Conservation (phyloP, 2,329 filamentous ascomycete genomes). For the Dendryphion nanum region DNA sequence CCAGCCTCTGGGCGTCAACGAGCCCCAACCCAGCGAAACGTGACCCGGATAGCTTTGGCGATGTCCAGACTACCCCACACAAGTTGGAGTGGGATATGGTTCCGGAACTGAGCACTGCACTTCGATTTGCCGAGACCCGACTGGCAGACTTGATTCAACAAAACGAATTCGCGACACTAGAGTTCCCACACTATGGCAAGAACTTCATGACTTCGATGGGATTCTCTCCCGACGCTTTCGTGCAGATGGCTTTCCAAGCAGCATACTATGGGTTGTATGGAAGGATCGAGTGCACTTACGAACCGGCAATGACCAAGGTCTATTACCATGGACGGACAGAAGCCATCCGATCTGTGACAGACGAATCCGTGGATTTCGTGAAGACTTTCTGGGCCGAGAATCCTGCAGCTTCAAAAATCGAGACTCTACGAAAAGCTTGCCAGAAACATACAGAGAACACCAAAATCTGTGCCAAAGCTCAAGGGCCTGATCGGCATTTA, state of each 20-base stretch:
- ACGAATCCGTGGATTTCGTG: constrained; percentile 83
- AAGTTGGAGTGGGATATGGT: constrained; percentile 98
- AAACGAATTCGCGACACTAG: constrained; percentile 91
- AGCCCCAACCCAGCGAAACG: constrained; percentile 92
- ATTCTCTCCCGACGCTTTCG: constrained; percentile 94
- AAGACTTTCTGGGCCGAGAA: constrained; percentile 94
- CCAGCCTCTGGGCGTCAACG: constrained; percentile 84
- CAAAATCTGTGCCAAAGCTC: constrained; percentile 80
- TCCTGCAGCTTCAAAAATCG: constrained; percentile 77
- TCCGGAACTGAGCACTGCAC: constrained; percentile 83
- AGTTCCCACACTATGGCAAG: constrained; percentile 88
- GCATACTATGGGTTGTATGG: constrained; percentile 97
- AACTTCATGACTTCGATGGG: constrained; percentile 97
- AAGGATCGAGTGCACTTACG: constrained; percentile 90
- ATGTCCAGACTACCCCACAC: constrained; percentile 89
- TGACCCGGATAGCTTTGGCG: constrained; percentile 85
- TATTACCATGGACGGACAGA: constrained; percentile 94
- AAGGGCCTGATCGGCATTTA: constrained; percentile 88
- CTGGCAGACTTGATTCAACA: constrained; percentile 93
- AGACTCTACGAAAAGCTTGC: constrained; percentile 79
- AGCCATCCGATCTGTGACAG: constrained; percentile 81
- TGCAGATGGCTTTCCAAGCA: constrained; percentile 98
- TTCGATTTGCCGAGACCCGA: constrained; percentile 92
- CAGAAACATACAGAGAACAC: constrained; percentile 79
- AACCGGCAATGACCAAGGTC: constrained; percentile 96